Base-by-base conservation (phyloP, 257 asterid genomes). In the Nemophila menziesii region DNA sequence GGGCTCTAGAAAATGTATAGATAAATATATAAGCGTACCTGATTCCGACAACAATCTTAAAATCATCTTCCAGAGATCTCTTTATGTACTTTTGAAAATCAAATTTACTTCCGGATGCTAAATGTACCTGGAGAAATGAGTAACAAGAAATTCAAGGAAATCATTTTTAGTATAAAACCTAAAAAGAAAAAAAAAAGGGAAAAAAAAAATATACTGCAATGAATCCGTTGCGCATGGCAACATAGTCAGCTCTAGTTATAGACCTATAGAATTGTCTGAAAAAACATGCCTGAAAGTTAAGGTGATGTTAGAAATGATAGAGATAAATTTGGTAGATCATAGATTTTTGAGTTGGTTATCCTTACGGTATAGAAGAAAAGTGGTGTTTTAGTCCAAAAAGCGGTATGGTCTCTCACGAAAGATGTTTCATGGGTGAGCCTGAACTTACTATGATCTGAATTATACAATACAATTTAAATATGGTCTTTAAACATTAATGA, bases 341-440 rank as follows among this genome's bases (percentile, higher is more conserved):
- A 24, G 33, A 24, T 24, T 24, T 24, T 24, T 4, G 33, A 24
- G 33, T 24, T 24, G 9, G 33, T 37, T 47, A 20, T 69, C 51
- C 94, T 78, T 74, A 90, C 94, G 39, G 51, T 22, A 57, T 84
- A 79, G 65, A 89, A 89, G 20, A 89, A 37, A 48, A 81, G 11
- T 2, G 86, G 92, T 6, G 63, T 84, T 57, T 52, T 67, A 67
- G 81, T 70, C 92, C 79, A 68, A 41, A 70, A 60, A 55, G 71
- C 71, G 9, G 80, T 38, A 59, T 89, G 93, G 58, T 71, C 85
- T 73, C 51, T 80, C 20, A 89, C 94, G n/a, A 89, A 89, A 8
- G 98, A 84, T 34, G 92, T 82, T 69, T 89, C 93, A 1, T 89
- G 86, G 14, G 98, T 78, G 48, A 89, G 98, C 70, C 96, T 80